Percentiles rank a stretch among this genome's conserved stretches.
Conservation (phyloP, 2,329 filamentous ascomycete genomes). For the Pleomassaria siparia region DNA sequence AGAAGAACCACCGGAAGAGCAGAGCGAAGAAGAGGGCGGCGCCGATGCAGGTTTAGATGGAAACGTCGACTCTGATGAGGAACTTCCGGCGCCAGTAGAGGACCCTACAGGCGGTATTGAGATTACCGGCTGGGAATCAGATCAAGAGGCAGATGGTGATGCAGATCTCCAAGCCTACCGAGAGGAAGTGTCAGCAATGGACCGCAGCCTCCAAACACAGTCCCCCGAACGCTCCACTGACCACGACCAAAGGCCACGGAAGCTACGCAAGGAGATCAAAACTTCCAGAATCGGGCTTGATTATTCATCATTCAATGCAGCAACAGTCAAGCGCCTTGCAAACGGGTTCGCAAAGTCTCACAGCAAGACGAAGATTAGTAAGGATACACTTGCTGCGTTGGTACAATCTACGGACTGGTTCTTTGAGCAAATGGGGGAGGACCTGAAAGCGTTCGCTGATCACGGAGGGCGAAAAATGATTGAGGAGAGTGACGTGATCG, state of each 20-base stretch:
- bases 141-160: slow-evolving; percentile 26
- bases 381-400: slow-evolving; percentile 73
- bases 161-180: slow-evolving; percentile 36
- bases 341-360: slow-evolving; percentile 70
- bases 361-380: slow-evolving; percentile 68
- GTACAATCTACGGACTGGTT: slow-evolving; percentile 86
- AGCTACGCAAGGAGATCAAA: slow-evolving; percentile 54
- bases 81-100: slow-evolving; percentile 1
- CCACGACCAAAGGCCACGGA: slow-evolving; percentile 20
- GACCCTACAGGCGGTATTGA: slow-evolving; percentile 17
- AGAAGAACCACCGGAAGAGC: slow-evolving; percentile 13
- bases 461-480: slow-evolving; percentile 84
- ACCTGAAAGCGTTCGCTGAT: slow-evolving; percentile 75
- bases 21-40: slow-evolving; percentile 18
- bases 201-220: slow-evolving; percentile 35
- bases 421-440: slow-evolving; percentile 83
- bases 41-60: slow-evolving; percentile 33
- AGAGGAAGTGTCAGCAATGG: slow-evolving; percentile 37
- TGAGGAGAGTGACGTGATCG: slow-evolving; percentile 79
- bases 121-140: slow-evolving; percentile 36
- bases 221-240: slow-evolving; percentile 20
- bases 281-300: slow-evolving; percentile 71
- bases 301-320: slow-evolving; percentile 72
- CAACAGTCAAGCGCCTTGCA: slow-evolving; percentile 71
- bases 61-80: slow-evolving; percentile 9